phyloP scores from a whole-genome alignment of 257 asterid species.

The Penstemon davidsonii region DNA sequence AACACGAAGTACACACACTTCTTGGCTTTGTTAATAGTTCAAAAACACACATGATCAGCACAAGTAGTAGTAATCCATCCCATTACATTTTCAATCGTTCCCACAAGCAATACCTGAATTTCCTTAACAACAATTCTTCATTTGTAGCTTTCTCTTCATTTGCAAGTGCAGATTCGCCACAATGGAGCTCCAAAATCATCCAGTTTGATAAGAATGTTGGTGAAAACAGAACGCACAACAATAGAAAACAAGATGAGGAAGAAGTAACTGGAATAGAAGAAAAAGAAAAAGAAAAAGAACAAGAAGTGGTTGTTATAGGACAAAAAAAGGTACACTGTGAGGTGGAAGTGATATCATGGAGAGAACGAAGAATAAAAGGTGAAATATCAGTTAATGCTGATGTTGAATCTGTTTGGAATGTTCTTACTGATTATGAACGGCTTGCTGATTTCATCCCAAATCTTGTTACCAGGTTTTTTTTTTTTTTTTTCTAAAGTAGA shows the following conservation, averaged over 20 bases:
- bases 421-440: conserved; percentile 92
- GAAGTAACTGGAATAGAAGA: neutral
- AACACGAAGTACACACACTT: neutral
- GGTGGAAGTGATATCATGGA: conserved; percentile 88
- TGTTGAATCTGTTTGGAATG: conserved; percentile 70
- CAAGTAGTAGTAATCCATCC: too few species aligned
- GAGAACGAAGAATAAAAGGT: conserved; percentile 80
- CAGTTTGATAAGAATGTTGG: conserved; percentile 27
- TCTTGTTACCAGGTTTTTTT: conserved; percentile 71
- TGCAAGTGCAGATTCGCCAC: conserved; percentile 37
- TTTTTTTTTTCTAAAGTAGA: neutral
- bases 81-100: conserved; percentile 19
- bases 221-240: conserved; percentile 24
- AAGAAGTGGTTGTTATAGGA: conserved; percentile 38
- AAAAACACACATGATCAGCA: neutral
- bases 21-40: neutral
- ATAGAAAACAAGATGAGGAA: conserved; percentile 27
- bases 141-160: conserved; percentile 34
- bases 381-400: conserved; percentile 71
- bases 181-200: conserved; percentile 34
- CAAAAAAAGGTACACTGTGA: conserved; percentile 65
- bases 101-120: conserved; percentile 19
- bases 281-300: conserved; percentile 26
- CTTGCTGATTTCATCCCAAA: conserved; percentile 96
- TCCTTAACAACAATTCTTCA: conserved; percentile 15